phyloP scores from a whole-genome alignment of 345 rosid species.

The Salix udensis region DNA sequence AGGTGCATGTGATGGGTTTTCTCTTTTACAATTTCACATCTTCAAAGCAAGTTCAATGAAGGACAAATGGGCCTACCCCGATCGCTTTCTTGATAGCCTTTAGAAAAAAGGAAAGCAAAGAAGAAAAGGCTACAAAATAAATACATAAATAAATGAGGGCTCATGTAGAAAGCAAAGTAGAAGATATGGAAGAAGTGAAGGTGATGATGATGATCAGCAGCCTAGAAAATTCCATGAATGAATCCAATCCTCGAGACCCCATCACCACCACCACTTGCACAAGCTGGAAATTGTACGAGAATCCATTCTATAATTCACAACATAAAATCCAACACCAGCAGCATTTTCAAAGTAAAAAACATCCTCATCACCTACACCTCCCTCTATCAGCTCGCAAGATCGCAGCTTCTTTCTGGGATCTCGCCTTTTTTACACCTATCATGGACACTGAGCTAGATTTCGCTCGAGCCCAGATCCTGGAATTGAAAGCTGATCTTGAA shows the following conservation, averaged over 20 bases:
- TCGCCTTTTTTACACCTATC: conserved; percentile 45
- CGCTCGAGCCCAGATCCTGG: conserved; percentile 50
- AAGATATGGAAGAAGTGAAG: conserved; percentile 30
- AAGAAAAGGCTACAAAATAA: neutral
- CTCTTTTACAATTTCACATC: conserved; percentile 40
- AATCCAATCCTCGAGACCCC: conserved; percentile 23
- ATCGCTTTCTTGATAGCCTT: conserved; percentile 39
- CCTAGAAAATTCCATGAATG: conserved; percentile 28
- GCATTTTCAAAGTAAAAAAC: conserved; percentile 22
- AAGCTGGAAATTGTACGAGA: conserved; percentile 72
- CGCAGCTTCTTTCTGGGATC: conserved; percentile 66
- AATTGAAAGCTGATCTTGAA: conserved; percentile 68
- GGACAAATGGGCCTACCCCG: conserved; percentile 33
- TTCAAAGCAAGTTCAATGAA: conserved; percentile 21
- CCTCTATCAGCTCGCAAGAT: conserved; percentile 34
- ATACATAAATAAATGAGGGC: neutral
- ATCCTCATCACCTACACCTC: conserved; percentile 21
- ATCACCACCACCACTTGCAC: conserved; percentile 44
- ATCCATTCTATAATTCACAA: conserved; percentile 52
- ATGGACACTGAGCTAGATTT: conserved; percentile 52
- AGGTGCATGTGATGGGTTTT: conserved; percentile 46
- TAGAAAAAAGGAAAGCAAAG: conserved; percentile 17
- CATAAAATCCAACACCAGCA: conserved; percentile 15
- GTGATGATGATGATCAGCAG: conserved; percentile 54
- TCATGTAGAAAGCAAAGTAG: conserved; percentile 24